phyloP scores from a whole-genome alignment of 2,329 filamentous ascomycete genomes.

The Botrytis medusae region DNA sequence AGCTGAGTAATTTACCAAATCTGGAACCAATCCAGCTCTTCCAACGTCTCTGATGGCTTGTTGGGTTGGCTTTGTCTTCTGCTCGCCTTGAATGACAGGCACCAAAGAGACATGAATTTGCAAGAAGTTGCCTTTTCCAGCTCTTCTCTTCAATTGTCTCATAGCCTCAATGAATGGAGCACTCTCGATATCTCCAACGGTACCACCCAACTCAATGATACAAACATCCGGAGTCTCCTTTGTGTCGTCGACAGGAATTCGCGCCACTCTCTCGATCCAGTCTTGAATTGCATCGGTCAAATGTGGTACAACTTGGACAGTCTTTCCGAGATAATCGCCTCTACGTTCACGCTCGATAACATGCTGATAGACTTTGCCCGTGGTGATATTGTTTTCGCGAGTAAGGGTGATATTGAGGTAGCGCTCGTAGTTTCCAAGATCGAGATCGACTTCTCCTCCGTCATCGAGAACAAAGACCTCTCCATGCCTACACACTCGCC shows the following conservation, averaged over 20 bases:
- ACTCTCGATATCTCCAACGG: conserved; percentile 80
- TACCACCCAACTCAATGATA: conserved; percentile 72
- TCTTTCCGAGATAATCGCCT: conserved; percentile 75
- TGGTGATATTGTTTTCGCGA: conserved; percentile 93
- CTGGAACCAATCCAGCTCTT: conserved; percentile 53
- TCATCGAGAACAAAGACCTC: conserved; percentile 88
- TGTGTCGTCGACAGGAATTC: conserved; percentile 82
- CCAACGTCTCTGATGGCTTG: conserved; percentile 70
- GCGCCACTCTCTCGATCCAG: conserved; percentile 85
- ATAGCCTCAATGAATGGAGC: conserved; percentile 87
- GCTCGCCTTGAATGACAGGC: conserved; percentile 66
- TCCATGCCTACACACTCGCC: conserved; percentile 60
- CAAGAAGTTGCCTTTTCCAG: conserved; percentile 77
- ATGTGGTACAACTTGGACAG: conserved; percentile 90
- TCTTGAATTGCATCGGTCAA: conserved; percentile 89
- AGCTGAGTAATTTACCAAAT: conserved; percentile 52
- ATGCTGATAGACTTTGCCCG: conserved; percentile 90
- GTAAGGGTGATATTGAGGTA: conserved; percentile 81
- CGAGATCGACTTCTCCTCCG: conserved; percentile 74
- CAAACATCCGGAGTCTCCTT: conserved; percentile 84
- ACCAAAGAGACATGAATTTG: conserved; percentile 89
- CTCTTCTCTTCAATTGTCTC: conserved; percentile 71
- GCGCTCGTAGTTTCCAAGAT: conserved; percentile 74
- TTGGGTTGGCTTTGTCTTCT: conserved; percentile 98
- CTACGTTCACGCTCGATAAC: conserved; percentile 72